phyloP scores from a whole-genome alignment of 495 filamentous ascomycete genomes.

The Aspergillus sparsus region DNA sequence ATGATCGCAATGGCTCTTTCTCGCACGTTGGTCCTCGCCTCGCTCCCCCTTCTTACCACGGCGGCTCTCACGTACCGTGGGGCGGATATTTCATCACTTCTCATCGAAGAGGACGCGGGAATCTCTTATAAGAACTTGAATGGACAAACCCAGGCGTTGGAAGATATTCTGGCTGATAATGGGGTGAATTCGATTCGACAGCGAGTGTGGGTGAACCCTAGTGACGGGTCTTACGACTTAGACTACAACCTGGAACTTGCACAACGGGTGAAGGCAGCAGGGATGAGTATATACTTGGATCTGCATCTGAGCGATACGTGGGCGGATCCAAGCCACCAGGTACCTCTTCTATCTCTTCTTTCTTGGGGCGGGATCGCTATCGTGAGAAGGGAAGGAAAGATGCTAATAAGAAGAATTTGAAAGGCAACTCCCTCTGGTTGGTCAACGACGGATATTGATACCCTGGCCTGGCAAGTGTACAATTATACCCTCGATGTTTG shows the following conservation, averaged over 20 bases:
- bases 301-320: conserved; percentile 72
- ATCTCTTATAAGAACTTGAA: conserved; percentile 58
- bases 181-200: conserved; percentile 74
- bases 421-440: conserved; percentile 59
- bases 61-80: conserved; percentile 63
- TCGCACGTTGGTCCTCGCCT: conserved; percentile 22
- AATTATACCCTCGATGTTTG: conserved; percentile 64
- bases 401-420: background rate
- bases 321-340: conserved; percentile 50
- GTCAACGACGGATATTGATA: conserved; percentile 56
- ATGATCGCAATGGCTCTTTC: conserved; percentile 24
- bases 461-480: conserved; percentile 62
- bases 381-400: background rate
- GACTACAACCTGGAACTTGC: conserved; percentile 70
- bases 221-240: conserved; percentile 64
- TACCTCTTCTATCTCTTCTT: conserved; percentile 19
- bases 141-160: conserved; percentile 56
- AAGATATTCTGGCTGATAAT: conserved; percentile 60
- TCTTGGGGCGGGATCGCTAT: background rate
- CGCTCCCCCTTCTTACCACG: conserved; percentile 26
- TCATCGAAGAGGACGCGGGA: conserved; percentile 63
- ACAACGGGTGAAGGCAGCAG: conserved; percentile 61
- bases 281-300: conserved; percentile 66
- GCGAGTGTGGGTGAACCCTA: conserved; percentile 71
- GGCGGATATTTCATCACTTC: conserved; percentile 72